Evolutionary conservation across 345 rosid genomes (phyloP).

Genomic region (Bretschneidera sinensis): DNA sequence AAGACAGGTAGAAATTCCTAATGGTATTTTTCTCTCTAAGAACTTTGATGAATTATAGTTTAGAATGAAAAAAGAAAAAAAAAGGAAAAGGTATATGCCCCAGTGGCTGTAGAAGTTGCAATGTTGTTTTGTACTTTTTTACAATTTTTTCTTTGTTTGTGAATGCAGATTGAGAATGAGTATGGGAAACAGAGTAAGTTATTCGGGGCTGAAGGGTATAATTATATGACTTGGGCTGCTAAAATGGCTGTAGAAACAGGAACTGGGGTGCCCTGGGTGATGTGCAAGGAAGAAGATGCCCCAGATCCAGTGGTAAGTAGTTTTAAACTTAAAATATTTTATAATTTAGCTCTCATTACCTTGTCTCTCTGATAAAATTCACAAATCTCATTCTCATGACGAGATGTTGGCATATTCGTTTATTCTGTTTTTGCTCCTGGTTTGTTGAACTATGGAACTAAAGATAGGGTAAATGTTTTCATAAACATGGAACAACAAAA

Average conservation of each 20-base stretch:
- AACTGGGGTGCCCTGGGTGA: slow-evolving; percentile 97
- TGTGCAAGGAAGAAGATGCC: slow-evolving; percentile 99
- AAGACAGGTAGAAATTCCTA: no score
- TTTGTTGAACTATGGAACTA: neutral
- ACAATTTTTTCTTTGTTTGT: neutral
- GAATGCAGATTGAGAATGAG: slow-evolving; percentile 91
- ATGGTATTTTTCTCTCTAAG: no score
- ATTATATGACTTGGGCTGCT: slow-evolving; percentile 95
- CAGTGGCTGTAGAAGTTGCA: neutral
- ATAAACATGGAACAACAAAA: slow-evolving; percentile 7
- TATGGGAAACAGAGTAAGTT: slow-evolving; percentile 84
- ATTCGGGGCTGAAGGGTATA: slow-evolving; percentile 69
- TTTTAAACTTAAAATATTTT: no score
- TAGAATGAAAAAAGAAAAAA: no score
- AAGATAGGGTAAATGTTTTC: neutral
- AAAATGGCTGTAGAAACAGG: slow-evolving; percentile 82
- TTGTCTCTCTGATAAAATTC: no score
- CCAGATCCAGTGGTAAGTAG: slow-evolving; percentile 93
- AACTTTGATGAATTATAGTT: no score
- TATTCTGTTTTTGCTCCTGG: no score
- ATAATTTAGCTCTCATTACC: no score
- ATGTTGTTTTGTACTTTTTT: no score
- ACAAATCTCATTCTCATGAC: no score
- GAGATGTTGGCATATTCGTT: no score
- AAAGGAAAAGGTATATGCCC: no score